Base-by-base conservation (phyloP, 305 asterid species). In the Fraxinus greggii region DNA sequence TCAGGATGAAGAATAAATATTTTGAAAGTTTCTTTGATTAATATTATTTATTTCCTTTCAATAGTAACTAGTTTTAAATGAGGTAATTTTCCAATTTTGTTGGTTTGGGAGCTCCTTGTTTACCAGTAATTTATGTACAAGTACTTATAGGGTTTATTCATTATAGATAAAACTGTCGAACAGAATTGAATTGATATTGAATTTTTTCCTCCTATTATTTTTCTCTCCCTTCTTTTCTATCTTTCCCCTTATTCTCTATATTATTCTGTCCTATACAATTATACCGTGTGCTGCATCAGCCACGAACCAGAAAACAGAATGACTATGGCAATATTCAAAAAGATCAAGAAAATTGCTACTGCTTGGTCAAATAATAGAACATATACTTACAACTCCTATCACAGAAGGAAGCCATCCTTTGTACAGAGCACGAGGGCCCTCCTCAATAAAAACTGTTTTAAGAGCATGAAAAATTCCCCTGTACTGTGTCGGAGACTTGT, bases 381-480 rank as follows among this genome's bases (percentile, higher is more conserved):
- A 23, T 24, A 3, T 65, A 89, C 98, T 92, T 91, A 94, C 98
- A 40, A 94, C 98, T 86, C 98, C 98, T 75, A 94, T 94, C 79
- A 94, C 98, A 76, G 97, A 94, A 85, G 98, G 97, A 87, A 94
- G 95, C 98, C 98, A 94, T 28, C 98, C 98, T 90, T 92, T 94
- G 83, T 94, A 94, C 79, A 94, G 86, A 81, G 94, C 98, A 84
- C 97, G 93, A 29, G 96, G 91, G 48, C 98, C 98, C 91, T 94
- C 98, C 89, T 93, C 96, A 42, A 97, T 93, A 78, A 94, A 97
- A 83, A 94, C 94, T 76, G 97, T 94, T 70, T 95, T 90, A 72
- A 94, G 83, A 80, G 97, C 97, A 84, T 94, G 98, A 79, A 89
- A 75, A 93, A 94, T 93, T 83, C 98, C 98, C 86, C 97, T 89